Evolutionary conservation across 345 rosid species (phyloP).

Genomic region (Carallia pectinifolia): DNA sequence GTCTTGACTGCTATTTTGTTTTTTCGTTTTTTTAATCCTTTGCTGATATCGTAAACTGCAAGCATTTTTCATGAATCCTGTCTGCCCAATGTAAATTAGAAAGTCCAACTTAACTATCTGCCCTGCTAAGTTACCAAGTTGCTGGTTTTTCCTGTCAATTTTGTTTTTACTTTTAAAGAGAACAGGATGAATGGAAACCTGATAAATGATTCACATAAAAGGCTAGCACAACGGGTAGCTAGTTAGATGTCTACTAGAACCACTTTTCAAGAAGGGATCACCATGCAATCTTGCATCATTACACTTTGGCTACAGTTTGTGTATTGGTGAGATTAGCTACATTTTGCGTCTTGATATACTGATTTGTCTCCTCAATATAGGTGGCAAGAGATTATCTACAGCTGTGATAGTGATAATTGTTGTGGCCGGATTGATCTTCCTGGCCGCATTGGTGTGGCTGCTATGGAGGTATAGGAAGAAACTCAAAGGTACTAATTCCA

Average conservation of each 20-base stretch:
- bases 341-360: neutral
- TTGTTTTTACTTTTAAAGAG: neutral
- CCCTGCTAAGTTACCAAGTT: neutral
- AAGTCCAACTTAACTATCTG: neutral
- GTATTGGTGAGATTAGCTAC: neutral
- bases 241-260: neutral
- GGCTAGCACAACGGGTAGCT: neutral
- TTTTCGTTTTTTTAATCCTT: neutral
- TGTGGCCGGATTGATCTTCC: slow-evolving; percentile 37
- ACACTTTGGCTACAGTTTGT: neutral
- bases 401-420: slow-evolving; percentile 37
- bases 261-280: neutral
- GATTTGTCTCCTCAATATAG: slow-evolving; percentile 24
- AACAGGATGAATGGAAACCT: neutral
- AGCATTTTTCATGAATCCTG: neutral
- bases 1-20: too few relatives aligned
- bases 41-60: neutral
- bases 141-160: neutral
- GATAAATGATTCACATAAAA: neutral
- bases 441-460: slow-evolving; percentile 34
- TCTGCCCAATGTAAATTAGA: neutral
- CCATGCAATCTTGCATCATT: slow-evolving; percentile 2
- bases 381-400: slow-evolving; percentile 36
- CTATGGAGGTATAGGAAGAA: slow-evolving; percentile 44
- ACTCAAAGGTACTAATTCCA: slow-evolving; percentile 41